These are phyloP conservation scores for Russula sp. DNA, from an alignment of 768 basidiomycete genomes.

Conservation along the genomic window DNA sequence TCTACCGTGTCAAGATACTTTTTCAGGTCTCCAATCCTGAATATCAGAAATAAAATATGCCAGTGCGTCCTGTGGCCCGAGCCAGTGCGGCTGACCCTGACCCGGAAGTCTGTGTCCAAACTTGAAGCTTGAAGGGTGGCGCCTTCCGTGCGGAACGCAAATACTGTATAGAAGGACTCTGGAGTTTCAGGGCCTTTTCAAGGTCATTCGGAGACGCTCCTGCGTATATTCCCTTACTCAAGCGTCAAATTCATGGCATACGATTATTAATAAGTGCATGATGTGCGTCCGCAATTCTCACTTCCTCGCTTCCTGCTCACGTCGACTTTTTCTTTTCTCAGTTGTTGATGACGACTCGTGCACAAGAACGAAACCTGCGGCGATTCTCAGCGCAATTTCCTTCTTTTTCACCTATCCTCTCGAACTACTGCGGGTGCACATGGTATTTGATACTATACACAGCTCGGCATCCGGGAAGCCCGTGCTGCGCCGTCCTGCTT, in stretches of 20 bases:
- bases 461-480: slow-evolving; percentile 20
- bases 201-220: slow-evolving; percentile 93
- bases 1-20: slow-evolving; percentile 97
- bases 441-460: slow-evolving; percentile 76
- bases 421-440: slow-evolving; percentile 90
- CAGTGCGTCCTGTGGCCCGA: slow-evolving; percentile 46
- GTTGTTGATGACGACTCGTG: slow-evolving; percentile 82
- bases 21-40: slow-evolving; percentile 97
- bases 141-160: slow-evolving; percentile 70
- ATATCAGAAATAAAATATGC: slow-evolving; percentile 90
- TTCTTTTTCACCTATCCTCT: slow-evolving; percentile 94
- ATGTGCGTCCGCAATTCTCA: slow-evolving; percentile 46
- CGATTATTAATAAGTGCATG: slow-evolving; percentile 80
- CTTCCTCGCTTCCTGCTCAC: neutral
- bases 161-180: slow-evolving; percentile 64
- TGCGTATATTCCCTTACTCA: too few relatives aligned
- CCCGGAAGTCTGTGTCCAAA: slow-evolving; percentile 35
- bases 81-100: neutral
- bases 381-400: slow-evolving; percentile 61
- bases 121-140: slow-evolving; percentile 79
- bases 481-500: slow-evolving; percentile 49
- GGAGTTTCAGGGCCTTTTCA: slow-evolving; percentile 85
- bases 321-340: slow-evolving; percentile 36
- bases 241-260: slow-evolving; percentile 97
- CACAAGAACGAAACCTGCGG: slow-evolving; percentile 72